These are phyloP conservation scores for Dipteronia dyeriana DNA, from an alignment of 345 rosid species.

Conservation along the genomic window DNA sequence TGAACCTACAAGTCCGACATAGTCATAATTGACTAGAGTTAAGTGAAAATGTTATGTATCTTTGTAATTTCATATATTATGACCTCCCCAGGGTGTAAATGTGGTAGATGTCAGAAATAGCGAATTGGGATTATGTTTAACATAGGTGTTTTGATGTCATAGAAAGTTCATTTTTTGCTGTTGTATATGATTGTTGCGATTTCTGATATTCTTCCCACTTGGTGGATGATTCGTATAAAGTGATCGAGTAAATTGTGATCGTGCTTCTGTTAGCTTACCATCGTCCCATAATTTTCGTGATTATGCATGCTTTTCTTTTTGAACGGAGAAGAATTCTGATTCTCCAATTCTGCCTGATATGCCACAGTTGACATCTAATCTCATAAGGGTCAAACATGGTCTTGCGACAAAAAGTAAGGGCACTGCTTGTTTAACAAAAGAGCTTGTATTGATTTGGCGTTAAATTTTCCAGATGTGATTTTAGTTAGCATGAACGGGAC, in stretches of 20 bases:
- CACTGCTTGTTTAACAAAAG: no score
- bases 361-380: neutral
- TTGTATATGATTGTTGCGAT: neutral
- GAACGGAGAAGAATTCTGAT: neutral
- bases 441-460: no score
- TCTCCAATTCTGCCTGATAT: neutral
- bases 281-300: neutral
- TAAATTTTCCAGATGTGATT: no score
- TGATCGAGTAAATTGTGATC: neutral
- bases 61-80: neutral
- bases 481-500: no score
- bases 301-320: neutral
- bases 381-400: neutral
- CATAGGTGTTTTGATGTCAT: neutral
- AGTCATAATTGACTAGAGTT: neutral
- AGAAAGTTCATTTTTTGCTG: neutral
- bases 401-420: neutral
- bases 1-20: neutral
- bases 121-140: neutral
- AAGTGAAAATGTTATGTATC: neutral
- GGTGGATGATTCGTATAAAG: neutral
- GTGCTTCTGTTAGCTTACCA: neutral
- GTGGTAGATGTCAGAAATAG: conserved; percentile 8
- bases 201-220: neutral
- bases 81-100: conserved; percentile 10